These are phyloP conservation scores for Ophiosphaerella herpotricha DNA, from an alignment of 2,329 filamentous ascomycete species.

Conservation along the genomic window DNA sequence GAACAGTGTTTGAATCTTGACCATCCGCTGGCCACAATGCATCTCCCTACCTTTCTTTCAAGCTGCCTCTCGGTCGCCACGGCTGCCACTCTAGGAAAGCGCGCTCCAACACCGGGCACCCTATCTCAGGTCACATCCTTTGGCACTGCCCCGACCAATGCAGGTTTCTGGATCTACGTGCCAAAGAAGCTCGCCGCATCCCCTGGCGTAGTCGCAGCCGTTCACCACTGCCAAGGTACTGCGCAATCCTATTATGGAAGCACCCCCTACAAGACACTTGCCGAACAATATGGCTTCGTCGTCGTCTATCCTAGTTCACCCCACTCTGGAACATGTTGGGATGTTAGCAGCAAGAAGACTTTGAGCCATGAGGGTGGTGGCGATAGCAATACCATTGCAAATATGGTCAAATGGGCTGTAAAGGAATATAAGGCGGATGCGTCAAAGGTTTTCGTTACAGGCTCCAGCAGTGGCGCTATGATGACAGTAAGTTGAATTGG, in stretches of 20 bases:
- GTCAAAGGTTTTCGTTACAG: conserved; percentile 60
- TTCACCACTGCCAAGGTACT: conserved; percentile 63
- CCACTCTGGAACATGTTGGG: conserved; percentile 62
- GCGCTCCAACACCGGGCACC: conserved; percentile 31
- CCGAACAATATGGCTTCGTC: conserved; percentile 63
- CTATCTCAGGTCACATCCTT: conserved; percentile 50
- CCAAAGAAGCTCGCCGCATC: conserved; percentile 50
- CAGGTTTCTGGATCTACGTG: conserved; percentile 59
- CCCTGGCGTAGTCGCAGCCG: conserved; percentile 59
- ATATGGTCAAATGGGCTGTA: conserved; percentile 63
- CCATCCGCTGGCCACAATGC: conserved; percentile 21
- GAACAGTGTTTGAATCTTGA: neutral
- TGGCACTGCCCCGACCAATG: conserved; percentile 53
- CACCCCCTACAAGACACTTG: conserved; percentile 59
- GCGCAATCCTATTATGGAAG: conserved; percentile 55
- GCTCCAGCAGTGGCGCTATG: conserved; percentile 60
- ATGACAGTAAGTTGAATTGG: conserved; percentile 51
- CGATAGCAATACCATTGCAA: conserved; percentile 61
- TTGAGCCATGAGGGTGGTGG: conserved; percentile 63
- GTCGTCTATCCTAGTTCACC: conserved; percentile 63
- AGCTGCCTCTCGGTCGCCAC: conserved; percentile 26
- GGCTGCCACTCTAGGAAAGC: conserved; percentile 27
- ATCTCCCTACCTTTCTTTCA: conserved; percentile 24
- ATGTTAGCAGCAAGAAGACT: conserved; percentile 59
- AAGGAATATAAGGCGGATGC: conserved; percentile 57